Evolutionary conservation across 140 eudicot species (phyloP), one percentile per base, ranked within the genome.

Genomic region (Erigeron philadelphicus): DNA sequence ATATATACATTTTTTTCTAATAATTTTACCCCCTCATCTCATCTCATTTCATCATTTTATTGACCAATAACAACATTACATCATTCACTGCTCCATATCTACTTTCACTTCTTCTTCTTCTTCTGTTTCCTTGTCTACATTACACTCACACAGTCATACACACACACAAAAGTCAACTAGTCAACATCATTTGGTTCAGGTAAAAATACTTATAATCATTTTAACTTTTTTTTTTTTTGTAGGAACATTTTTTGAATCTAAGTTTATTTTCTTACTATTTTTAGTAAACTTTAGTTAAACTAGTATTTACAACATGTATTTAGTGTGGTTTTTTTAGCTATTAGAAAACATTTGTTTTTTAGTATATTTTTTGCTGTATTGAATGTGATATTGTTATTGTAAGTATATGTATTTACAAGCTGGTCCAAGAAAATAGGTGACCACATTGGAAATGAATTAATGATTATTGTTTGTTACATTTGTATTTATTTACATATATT

Each of bases 391-490:
- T 75, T 48, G 17, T 42, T 9, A 40, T 75, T 75, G 64, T 70
- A 60, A 69, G 75, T 68, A 68, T 75, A n/a, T 49, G 70, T 75
- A 11, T 38, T 45, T 61, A 62, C 64, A 15, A 35, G 18, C 53
- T 78, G 75, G 71, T 72, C 78, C 82, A 65, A 69, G 46, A 9
- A 65, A 64, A 55, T 15, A 9, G 64, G 45, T 77, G 77, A 71
- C 81, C 81, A 71, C 63, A 35, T 12, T 9, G 46, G 43, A 58
- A 65, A 41, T 9, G 48, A 65, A 41, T 9, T 11, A 10, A 57
- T 3, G 18, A 31, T 31, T 31, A 31, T 31, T 31, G 38, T 31
- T 31, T 31, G 38, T 31, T 31, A 31, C 5, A 31, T 31, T 31
- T 31, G 5, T 31, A 31, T 21, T 21, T 43, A 12, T 6, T 52